Base-by-base conservation (phyloP, 2,329 filamentous ascomycete species). In the Lachnellula occidentalis region DNA sequence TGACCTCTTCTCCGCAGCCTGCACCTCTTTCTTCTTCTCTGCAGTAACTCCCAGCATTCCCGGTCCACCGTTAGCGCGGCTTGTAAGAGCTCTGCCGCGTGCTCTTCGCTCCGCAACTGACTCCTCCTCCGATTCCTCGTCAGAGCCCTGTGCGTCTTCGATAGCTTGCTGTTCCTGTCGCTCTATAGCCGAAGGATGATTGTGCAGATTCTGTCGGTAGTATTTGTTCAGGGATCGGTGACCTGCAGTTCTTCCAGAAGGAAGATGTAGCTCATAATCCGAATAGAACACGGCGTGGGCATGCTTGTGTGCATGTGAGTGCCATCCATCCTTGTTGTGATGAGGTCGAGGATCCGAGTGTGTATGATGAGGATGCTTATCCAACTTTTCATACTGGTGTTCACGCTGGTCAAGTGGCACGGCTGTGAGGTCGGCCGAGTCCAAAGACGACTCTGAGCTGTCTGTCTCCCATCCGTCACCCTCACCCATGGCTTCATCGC, bases 401-500 rank as follows among this genome's bases (percentile, higher is more conserved):
- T 82, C 78, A 61, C 83, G 82, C 45, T 83, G 79, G 60, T 92
- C 88, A 34, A 90, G 86, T 2, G 88, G 88, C 7, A 95, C 83
- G 8, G 87, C 83, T 5, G 85, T 87, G 42, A 95, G 82, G 63
- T 96, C 90, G 52, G 88, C 88, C 1, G 90, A 94, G 61, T 92
- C 90, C 36, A 95, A 79, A 11, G 90, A 95, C 1, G 92, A 96
- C n/a, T 81, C 86, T 9, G 88, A 91, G 61, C 87, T 91, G 69
- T 97, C 94, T 0, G 92, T 96, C 73, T 99, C 94, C 92, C 94
- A 97, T 45, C 90, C 91, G 43, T 92, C 90, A 5, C 86, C 83
- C 12, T 79, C 76, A 50, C 76, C 75, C 65, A 79, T 76, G 15
- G 78, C 74, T 45, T 80, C 80, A n/a, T 82, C 76, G 12, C 75